A percentile compares a stretch with the other conserved stretches of the same genome.
Conservation (phyloP, 768 basidiomycete genomes). For the Suillus weaverae region DNA sequence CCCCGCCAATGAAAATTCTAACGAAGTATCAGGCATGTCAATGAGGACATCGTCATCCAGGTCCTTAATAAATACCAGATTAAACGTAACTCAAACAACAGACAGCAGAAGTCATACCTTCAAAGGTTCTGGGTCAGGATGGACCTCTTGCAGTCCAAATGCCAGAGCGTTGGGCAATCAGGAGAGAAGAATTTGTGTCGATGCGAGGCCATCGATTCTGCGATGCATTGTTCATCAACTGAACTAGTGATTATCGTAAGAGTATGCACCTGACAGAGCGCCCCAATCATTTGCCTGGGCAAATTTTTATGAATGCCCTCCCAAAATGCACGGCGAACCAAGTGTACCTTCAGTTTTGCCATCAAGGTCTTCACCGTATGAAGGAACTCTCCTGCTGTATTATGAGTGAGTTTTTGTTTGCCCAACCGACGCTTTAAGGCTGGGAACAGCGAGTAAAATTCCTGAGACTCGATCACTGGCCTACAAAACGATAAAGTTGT, state of each 20-base stretch:
- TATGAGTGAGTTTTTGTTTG: no score
- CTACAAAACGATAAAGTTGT: conserved; percentile 45
- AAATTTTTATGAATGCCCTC: not conserved
- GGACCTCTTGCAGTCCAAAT: no score
- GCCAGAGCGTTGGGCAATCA: no score
- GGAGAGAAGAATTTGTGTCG: conserved; percentile 17
- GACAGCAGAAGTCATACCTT: no score
- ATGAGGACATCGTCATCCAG: no score
- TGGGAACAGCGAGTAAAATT: no score
- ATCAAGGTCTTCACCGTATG: conserved; percentile 60
- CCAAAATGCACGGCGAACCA: not conserved
- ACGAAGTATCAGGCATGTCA: no score
- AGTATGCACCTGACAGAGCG: conserved; percentile 53
- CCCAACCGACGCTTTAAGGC: no score
- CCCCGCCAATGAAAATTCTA: no score
- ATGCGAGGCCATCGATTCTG: conserved; percentile 52
- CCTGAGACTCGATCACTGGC: conserved; percentile 50
- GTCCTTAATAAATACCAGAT: no score
- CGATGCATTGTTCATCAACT: not conserved
- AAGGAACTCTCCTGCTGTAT: conserved; percentile 39
- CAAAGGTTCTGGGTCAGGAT: no score
- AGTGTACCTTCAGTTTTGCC: conserved; percentile 61
- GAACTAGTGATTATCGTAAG: not conserved
- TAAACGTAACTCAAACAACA: no score
- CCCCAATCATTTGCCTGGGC: conserved; percentile 63